Conservation (phyloP, 2,329 filamentous ascomycete species). For the Trichoderma guizhouense region DNA sequence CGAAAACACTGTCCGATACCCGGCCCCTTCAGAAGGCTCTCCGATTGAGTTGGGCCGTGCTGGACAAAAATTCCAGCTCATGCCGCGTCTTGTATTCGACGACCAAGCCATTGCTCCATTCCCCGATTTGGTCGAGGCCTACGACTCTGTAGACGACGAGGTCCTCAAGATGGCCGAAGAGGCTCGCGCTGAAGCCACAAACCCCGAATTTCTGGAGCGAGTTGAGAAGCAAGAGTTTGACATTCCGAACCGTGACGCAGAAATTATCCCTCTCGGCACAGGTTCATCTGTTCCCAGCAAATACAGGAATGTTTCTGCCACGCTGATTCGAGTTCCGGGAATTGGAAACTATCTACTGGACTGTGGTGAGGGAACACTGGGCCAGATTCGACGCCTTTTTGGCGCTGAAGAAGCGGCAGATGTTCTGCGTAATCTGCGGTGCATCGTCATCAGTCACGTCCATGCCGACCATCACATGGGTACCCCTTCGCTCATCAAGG, state of each 20-base stretch:
- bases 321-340: slow-evolving; percentile 77
- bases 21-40: slow-evolving; percentile 24
- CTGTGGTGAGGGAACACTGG: slow-evolving; percentile 87
- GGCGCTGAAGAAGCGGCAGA: slow-evolving; percentile 59
- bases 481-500: slow-evolving; percentile 72
- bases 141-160: slow-evolving; percentile 36
- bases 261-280: slow-evolving; percentile 85
- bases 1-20: slow-evolving; percentile 46
- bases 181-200: slow-evolving; percentile 41
- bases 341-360: slow-evolving; percentile 89
- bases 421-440: slow-evolving; percentile 74
- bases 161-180: slow-evolving; percentile 52
- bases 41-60: slow-evolving; percentile 40
- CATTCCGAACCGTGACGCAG: slow-evolving; percentile 70
- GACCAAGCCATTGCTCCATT: slow-evolving; percentile 46
- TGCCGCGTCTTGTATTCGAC: slow-evolving; percentile 46
- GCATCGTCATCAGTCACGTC: slow-evolving; percentile 90
- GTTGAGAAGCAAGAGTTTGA: slow-evolving; percentile 55
- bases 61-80: slow-evolving; percentile 45
- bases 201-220: slow-evolving; percentile 45
- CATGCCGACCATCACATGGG: slow-evolving; percentile 97
- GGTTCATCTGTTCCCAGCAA: slow-evolving; percentile 88
- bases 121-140: slow-evolving; percentile 45
- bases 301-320: slow-evolving; percentile 91
- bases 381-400: slow-evolving; percentile 76